Evolutionary conservation across 495 filamentous ascomycete genomes (phyloP).

Genomic region (Aspergillus kassunensis): DNA sequence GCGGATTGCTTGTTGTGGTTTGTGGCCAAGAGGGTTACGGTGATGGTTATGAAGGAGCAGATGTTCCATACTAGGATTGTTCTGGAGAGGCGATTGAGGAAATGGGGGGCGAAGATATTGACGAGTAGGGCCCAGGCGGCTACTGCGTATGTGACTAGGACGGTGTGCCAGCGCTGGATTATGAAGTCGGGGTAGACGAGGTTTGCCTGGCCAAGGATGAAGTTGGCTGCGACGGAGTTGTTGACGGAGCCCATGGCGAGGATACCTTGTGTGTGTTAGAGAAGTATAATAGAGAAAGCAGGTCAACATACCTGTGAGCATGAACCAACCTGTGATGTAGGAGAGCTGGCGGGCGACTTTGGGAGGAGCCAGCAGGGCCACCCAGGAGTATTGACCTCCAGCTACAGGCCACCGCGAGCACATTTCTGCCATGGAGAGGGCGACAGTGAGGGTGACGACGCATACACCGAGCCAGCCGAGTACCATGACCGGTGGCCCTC

Average conservation of each 20-base stretch:
- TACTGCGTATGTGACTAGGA: constrained; percentile 44
- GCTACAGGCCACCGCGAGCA: constrained; percentile 51
- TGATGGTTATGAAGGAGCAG: constrained; percentile 42
- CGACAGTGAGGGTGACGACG: constrained; percentile 47
- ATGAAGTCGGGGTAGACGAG: constrained; percentile 41
- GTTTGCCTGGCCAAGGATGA: constrained; percentile 48
- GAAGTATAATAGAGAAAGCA: neutral
- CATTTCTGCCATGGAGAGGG: constrained; percentile 57
- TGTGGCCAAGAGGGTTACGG: constrained; percentile 44
- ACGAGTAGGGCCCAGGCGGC: constrained; percentile 30
- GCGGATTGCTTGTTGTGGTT: constrained; percentile 48
- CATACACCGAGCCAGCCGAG: constrained; percentile 53
- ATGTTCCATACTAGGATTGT: constrained; percentile 51
- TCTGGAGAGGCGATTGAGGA: constrained; percentile 44
- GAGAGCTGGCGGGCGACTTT: constrained; percentile 43
- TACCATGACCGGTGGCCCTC: constrained; percentile 56
- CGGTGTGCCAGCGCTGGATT: constrained; percentile 52
- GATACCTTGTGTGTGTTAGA: constrained; percentile 31
- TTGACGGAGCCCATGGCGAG: constrained; percentile 52
- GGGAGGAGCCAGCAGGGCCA: constrained; percentile 52
- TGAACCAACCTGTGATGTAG: constrained; percentile 52
- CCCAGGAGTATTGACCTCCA: constrained; percentile 56
- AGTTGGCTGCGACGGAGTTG: constrained; percentile 49
- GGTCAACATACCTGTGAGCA: constrained; percentile 41
- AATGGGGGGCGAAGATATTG: constrained; percentile 43